phyloP scores from a whole-genome alignment of 129 eudicot genomes.

The Helianthus tuberosus region DNA sequence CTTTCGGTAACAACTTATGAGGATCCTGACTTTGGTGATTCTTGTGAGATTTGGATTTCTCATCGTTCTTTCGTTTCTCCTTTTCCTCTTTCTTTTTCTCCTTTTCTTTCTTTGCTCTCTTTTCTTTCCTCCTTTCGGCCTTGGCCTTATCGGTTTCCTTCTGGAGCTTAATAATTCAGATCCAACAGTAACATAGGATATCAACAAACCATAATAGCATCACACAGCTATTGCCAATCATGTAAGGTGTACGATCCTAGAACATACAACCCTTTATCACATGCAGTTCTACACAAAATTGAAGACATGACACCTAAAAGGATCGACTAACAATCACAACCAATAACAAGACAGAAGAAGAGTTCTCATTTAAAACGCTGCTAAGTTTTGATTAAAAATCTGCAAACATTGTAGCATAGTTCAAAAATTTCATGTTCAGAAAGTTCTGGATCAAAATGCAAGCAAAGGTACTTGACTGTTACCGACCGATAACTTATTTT shows the following conservation, averaged over 20 bases:
- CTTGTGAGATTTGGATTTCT: constrained; percentile 16
- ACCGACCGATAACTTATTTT: background rate
- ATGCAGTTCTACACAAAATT: background rate
- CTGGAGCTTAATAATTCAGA: constrained; percentile 62
- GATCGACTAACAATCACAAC: background rate
- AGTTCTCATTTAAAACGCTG: background rate
- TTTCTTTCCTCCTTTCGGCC: constrained; percentile 37
- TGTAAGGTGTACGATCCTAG: background rate
- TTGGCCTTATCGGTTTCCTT: constrained; percentile 38
- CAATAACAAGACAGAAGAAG: background rate
- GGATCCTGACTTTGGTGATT: constrained; percentile 9
- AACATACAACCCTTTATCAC: background rate
- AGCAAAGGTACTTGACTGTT: background rate
- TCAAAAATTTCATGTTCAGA: background rate
- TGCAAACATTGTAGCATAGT: background rate
- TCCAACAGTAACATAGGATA: constrained; percentile 22
- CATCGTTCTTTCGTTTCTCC: constrained; percentile 23
- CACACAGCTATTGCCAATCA: constrained; percentile 8
- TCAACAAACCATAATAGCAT: constrained; percentile 11
- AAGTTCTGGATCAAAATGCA: background rate
- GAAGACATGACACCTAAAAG: background rate
- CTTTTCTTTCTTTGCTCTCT: constrained; percentile 34
- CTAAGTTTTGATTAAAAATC: background rate
- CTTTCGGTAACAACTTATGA: constrained; percentile 12
- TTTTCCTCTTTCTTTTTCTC: constrained; percentile 32